phyloP scores from a whole-genome alignment of 1,139 yeast species.

The Sugiyamaella neomexicana region DNA sequence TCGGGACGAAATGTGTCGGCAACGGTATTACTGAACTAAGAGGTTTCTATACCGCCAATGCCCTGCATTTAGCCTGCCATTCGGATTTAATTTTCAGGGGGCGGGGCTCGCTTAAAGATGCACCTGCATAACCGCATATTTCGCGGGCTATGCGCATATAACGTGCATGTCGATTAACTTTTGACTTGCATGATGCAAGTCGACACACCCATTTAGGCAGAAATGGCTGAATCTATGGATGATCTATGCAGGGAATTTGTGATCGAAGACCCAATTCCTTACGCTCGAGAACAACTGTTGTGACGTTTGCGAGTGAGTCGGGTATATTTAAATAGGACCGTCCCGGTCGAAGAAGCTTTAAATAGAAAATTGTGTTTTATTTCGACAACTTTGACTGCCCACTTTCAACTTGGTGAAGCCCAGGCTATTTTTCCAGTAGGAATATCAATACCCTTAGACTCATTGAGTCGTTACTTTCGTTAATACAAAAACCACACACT shows the following conservation, averaged over 20 bases:
- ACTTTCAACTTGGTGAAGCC: background rate
- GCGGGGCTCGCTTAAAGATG: background rate
- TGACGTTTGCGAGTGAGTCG: too few species aligned
- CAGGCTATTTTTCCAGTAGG: constrained; percentile 2
- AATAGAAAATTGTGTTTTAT: background rate
- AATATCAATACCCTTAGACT: constrained; percentile 1
- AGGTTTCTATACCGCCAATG: background rate
- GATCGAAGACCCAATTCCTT: background rate
- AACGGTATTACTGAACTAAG: background rate
- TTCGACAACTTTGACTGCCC: background rate
- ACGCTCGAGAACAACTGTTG: background rate
- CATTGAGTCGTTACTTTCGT: constrained; percentile 14
- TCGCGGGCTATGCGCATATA: background rate
- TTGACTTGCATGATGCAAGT: constrained; percentile 3
- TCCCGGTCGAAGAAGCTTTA: background rate
- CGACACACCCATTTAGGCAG: constrained; percentile 9
- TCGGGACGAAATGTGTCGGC: background rate
- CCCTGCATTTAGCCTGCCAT: constrained; percentile 4
- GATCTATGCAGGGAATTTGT: constrained; percentile 9
- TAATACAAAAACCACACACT: background rate
- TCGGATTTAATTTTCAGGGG: background rate
- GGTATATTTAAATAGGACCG: background rate
- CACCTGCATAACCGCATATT: background rate
- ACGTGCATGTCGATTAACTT: background rate
- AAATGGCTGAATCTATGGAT: constrained; percentile 10